Evolutionary conservation across 2,329 filamentous ascomycete genomes (phyloP), one percentile per base, ranked within the genome.

Genomic region (Phyllosticta capitalensis): DNA sequence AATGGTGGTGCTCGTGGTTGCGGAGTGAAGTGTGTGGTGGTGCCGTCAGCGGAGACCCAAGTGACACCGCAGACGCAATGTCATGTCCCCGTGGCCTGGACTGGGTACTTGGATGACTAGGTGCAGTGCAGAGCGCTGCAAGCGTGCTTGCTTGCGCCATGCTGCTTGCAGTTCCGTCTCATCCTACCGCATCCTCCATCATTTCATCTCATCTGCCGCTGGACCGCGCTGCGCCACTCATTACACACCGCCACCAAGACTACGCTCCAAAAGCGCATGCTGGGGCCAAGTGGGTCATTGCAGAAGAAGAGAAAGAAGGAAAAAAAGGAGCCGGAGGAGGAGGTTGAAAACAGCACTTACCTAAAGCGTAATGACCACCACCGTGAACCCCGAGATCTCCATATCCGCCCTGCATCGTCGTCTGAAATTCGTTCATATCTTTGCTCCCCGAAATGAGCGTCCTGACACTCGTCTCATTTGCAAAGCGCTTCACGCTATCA

Each of bases 281-380:
- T 4, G 24, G 24, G 4, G 24, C 24, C 3, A 26, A 26, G 24
- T 4, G 3, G 24, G 24, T n/a, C n/a, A n/a, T n/a, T 26, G 24
- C 7, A 26, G 24, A 26, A 26, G 7, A 26, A 7, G 24, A 52
- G 12, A 19, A 26, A 52, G 19, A n/a, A 10, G 38, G 1, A 45
- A 4, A n/a, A 45, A 45, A 45, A n/a, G 17, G n/a, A 19, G n/a
- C n/a, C n/a, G n/a, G 3, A 5, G 17, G 6, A 52, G 24, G 19
- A 33, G 10, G 6, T 24, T 5, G 24, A 19, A 21, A 38, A 26
- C 28, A 52, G 9, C 17, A 50, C 56, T 49, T 5, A 59, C 56
- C 76, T 62, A 76, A 72, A 20, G 74, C 71, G 66, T 75, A 79
- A 63, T 81, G 78, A 9, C 77, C 78, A 1, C 67, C 76, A 3